These are phyloP conservation scores for Aspergillus affinis DNA, from an alignment of 495 filamentous ascomycete species.

Conservation along the genomic window DNA sequence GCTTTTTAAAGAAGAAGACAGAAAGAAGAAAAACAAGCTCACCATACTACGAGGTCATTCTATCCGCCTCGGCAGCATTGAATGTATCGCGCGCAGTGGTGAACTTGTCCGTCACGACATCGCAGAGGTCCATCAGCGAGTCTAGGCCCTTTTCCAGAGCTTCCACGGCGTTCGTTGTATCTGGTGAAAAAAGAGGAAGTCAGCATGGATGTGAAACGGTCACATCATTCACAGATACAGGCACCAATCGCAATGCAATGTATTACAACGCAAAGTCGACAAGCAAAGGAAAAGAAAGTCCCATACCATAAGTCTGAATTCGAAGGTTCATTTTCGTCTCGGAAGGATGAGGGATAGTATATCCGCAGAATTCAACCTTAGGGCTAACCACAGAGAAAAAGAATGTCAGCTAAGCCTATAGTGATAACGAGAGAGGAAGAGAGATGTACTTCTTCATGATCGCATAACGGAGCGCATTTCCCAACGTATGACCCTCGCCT, in stretches of 20 bases:
- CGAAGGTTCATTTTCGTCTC: slow-evolving; percentile 94
- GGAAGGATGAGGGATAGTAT: slow-evolving; percentile 95
- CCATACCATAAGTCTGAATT: slow-evolving; percentile 91
- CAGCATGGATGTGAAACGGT: not conserved
- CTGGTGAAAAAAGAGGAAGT: slow-evolving; percentile 38
- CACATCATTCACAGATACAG: not conserved
- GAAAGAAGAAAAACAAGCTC: slow-evolving; percentile 1
- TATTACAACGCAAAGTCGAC: slow-evolving; percentile 2
- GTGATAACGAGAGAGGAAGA: too few relatives aligned
- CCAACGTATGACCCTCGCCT: slow-evolving; percentile 90
- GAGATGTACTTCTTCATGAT: slow-evolving; percentile 94
- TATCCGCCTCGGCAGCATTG: slow-evolving; percentile 41
- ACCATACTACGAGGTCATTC: slow-evolving; percentile 36
- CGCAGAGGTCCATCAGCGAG: slow-evolving; percentile 86
- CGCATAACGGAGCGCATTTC: slow-evolving; percentile 88
- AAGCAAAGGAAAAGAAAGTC: slow-evolving; percentile 6
- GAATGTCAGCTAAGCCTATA: too few relatives aligned
- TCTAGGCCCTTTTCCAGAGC: slow-evolving; percentile 86
- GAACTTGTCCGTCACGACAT: slow-evolving; percentile 88
- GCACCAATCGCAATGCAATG: too few relatives aligned
- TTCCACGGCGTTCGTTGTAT: slow-evolving; percentile 74
- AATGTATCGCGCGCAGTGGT: slow-evolving; percentile 63
- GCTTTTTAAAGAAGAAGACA: slow-evolving; percentile 2
- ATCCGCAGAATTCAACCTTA: slow-evolving; percentile 95
- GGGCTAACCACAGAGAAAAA: slow-evolving; percentile 54